These are phyloP conservation scores for Penicillium polonicum DNA, from an alignment of 2,329 filamentous ascomycete species.

Conservation along the genomic window DNA sequence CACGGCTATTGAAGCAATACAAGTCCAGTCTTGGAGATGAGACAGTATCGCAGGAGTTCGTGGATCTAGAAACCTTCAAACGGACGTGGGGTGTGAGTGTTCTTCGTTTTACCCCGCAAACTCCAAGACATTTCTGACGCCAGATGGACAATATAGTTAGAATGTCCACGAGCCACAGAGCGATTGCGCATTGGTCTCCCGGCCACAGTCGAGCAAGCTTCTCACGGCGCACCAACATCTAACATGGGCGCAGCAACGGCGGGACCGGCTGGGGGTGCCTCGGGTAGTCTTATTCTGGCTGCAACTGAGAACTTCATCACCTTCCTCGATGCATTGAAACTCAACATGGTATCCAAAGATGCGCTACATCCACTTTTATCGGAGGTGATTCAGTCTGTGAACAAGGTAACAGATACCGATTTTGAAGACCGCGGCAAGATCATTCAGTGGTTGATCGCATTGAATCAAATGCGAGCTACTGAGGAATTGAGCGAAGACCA, in stretches of 20 bases:
- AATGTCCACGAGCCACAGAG: constrained; percentile 91
- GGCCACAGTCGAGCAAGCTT: constrained; percentile 68
- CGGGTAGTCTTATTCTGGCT: constrained; percentile 72
- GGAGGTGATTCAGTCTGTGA: constrained; percentile 94
- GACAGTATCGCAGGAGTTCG: constrained; percentile 82
- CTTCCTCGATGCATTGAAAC: constrained; percentile 88
- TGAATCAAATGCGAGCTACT: constrained; percentile 97
- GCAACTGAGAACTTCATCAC: constrained; percentile 99
- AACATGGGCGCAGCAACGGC: constrained; percentile 33
- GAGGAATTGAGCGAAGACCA: constrained; percentile 87
- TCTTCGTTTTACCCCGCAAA: background rate
- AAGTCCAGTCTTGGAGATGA: constrained; percentile 91
- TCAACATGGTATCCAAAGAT: constrained; percentile 91
- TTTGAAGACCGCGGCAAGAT: constrained; percentile 97
- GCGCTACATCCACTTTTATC: constrained; percentile 92
- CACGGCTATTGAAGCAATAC: constrained; percentile 91
- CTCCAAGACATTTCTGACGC: background rate
- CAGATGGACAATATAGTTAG: constrained; percentile 60
- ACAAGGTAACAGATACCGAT: constrained; percentile 91
- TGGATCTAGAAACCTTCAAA: constrained; percentile 87
- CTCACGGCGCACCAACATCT: constrained; percentile 49
- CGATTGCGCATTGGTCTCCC: constrained; percentile 89
- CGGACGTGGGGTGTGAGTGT: constrained; percentile 79
- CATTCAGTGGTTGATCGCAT: constrained; percentile 93
- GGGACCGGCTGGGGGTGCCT: constrained; percentile 39